Conservation (phyloP, 1,284 basidiomycete species). For the Cutaneotrichosporon daszewskae region DNA sequence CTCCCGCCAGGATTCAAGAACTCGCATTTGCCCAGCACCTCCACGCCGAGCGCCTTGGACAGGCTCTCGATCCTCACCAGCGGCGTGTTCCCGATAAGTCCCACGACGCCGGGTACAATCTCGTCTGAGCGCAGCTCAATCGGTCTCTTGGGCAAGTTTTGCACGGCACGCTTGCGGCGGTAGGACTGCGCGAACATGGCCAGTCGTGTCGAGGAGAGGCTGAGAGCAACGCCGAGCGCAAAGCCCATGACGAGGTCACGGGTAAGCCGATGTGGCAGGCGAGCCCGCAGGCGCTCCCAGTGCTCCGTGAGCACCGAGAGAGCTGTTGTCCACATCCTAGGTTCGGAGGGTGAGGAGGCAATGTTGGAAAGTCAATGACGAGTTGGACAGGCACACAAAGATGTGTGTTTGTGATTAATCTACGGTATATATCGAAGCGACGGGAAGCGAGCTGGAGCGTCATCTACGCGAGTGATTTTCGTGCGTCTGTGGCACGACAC, state of each 20-base stretch:
- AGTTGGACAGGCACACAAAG: neutral
- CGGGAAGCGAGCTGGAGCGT: no score
- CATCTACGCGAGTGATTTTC: no score
- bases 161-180: constrained; percentile 43
- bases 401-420: neutral
- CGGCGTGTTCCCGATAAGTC: constrained; percentile 92
- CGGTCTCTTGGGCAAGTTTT: constrained; percentile 54
- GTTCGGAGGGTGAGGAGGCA: neutral
- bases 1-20: constrained; percentile 96
- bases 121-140: constrained; percentile 68
- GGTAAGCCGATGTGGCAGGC: constrained; percentile 29
- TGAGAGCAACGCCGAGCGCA: constrained; percentile 63
- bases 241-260: constrained; percentile 58
- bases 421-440: no score
- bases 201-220: constrained; percentile 59
- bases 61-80: constrained; percentile 85
- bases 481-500: no score
- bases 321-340: neutral
- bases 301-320: neutral
- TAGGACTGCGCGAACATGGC: constrained; percentile 54
- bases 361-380: neutral
- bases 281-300: constrained; percentile 5
- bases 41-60: constrained; percentile 82
- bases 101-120: constrained; percentile 66
- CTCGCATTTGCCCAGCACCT: constrained; percentile 59